A percentile compares a stretch with the other conserved stretches of the same genome.
Evolutionary conservation across 1,284 basidiomycete genomes (phyloP).

Genomic region (Rhodotorula glutinis): DNA sequence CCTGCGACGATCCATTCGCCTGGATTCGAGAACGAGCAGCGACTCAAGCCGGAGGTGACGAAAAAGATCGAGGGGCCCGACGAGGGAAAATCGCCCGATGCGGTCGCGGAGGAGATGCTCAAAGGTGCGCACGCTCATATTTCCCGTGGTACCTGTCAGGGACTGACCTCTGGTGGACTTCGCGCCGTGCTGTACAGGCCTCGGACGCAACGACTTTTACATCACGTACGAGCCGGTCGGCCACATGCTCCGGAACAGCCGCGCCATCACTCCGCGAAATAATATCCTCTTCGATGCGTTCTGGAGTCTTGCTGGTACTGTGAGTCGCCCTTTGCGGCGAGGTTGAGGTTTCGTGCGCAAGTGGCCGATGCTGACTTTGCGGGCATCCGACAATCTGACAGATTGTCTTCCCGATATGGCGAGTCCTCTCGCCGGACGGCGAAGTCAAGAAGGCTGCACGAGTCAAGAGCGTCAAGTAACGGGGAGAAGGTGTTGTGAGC

Average conservation of each 20-base stretch:
- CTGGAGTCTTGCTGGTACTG: constrained; percentile 53
- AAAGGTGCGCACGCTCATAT: constrained; percentile 55
- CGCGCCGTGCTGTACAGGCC: too few species aligned
- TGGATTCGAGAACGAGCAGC: constrained; percentile 75
- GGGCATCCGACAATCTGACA: constrained; percentile 18
- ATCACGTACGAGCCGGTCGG: constrained; percentile 71
- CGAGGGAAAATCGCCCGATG: constrained; percentile 63
- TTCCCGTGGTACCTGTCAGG: too few species aligned
- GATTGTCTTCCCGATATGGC: constrained; percentile 52
- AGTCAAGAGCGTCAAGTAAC: not conserved
- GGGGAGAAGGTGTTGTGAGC: too few species aligned
- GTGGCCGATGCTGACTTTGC: not conserved
- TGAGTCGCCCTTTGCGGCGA: constrained; percentile 45
- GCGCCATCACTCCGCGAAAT: constrained; percentile 65
- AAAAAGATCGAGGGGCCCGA: constrained; percentile 79
- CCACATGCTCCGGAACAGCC: constrained; percentile 64
- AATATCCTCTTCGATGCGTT: constrained; percentile 60
- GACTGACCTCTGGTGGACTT: too few species aligned
- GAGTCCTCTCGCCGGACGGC: constrained; percentile 44
- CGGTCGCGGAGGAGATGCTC: constrained; percentile 63
- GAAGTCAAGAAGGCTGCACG: constrained; percentile 23
- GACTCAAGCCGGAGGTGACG: constrained; percentile 74
- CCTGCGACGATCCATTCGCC: constrained; percentile 81
- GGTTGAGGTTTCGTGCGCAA: not conserved
- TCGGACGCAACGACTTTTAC: constrained; percentile 68